Evolutionary conservation across 164 flowering plant species (phyloP), one percentile per base, ranked within the genome.

Genomic region (Stephania cephalantha): DNA sequence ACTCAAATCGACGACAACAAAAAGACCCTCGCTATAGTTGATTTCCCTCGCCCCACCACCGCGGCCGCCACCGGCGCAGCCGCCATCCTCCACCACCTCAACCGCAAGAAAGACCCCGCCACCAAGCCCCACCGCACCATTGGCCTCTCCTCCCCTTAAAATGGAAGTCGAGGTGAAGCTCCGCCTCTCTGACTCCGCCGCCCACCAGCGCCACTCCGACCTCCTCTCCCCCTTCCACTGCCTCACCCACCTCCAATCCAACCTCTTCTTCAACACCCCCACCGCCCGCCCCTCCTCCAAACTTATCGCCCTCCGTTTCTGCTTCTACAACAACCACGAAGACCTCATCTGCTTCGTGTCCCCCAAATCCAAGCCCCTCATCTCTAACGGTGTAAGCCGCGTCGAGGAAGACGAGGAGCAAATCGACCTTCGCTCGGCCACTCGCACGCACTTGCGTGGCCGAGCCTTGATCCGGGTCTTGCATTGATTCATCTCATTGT

Each of bases 151-250:
- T 25, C 25, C 25, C 0, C 25, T 25, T 25, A 25, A 25, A 15
- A 90, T 88, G 91, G 96, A 89, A 79, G 88, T 90, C 0, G 91
- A 91, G 71, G 91, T 91, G 8, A 91, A 91, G 85, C 90, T 91
- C 72, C 84, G 84, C 3, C 85, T 91, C 65, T 84, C 85, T 1
- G 82, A 88, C 80, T 75, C 89, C 71, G 35, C 76, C 55, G n/a
- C 88, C 48, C 97, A 91, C 88, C 90, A 89, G 44, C 85, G 76
- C 9, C 86, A 90, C 82, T 82, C 90, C 71, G 55, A 78, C 66
- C 75, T 88, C 74, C 94, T 91, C 78, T 80, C 85, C 4, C 86
- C 94, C 15, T 81, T 81, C 84, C 94, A 85, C 80, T 46, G 63
- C 85, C 75, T 82, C 76, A 90, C 94, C 75, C 87, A 79, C 31